Percentiles rank a stretch among this genome's conserved stretches.
Evolutionary conservation across 2,329 filamentous ascomycete species (phyloP).

Genomic region (Sclerotinia borealis): DNA sequence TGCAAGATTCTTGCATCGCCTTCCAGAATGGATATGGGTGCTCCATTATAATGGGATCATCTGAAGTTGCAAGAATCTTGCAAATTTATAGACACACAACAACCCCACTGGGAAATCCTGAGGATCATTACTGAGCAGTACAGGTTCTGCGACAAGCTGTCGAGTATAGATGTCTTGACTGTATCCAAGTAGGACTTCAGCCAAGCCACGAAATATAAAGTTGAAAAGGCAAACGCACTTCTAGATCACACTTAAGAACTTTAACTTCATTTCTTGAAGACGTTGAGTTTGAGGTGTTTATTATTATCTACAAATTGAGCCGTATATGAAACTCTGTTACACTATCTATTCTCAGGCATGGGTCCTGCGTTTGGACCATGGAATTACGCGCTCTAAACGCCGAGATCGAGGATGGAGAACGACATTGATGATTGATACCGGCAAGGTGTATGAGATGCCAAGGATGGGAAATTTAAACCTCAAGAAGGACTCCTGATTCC

Average conservation of each 20-base stretch:
- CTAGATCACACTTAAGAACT: not conserved
- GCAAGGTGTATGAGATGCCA: not conserved
- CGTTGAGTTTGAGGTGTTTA: accelerated
- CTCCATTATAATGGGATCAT: no score
- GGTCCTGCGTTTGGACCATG: not conserved
- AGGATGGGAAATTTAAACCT: not conserved
- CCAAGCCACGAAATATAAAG: not conserved
- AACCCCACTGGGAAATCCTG: no score
- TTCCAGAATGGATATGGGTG: no score
- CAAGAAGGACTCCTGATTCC: no score
- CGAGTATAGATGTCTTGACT: not conserved
- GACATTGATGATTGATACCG: not conserved
- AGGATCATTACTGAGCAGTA: not conserved
- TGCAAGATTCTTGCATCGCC: not conserved
- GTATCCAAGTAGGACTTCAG: not conserved
- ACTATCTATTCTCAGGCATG: not conserved
- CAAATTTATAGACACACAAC: not conserved
- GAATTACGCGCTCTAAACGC: not conserved
- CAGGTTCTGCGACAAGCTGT: not conserved
- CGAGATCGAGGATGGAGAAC: no score
- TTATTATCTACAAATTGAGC: no score
- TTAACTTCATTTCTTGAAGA: no score
- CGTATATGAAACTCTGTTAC: not conserved
- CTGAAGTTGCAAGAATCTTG: not conserved
- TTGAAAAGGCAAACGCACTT: not conserved